Percentiles rank a stretch among this genome's conserved stretches.
These are phyloP conservation scores for Dalbergia cultrata DNA, from an alignment of 306 rosid genomes.

Conservation along the genomic window DNA sequence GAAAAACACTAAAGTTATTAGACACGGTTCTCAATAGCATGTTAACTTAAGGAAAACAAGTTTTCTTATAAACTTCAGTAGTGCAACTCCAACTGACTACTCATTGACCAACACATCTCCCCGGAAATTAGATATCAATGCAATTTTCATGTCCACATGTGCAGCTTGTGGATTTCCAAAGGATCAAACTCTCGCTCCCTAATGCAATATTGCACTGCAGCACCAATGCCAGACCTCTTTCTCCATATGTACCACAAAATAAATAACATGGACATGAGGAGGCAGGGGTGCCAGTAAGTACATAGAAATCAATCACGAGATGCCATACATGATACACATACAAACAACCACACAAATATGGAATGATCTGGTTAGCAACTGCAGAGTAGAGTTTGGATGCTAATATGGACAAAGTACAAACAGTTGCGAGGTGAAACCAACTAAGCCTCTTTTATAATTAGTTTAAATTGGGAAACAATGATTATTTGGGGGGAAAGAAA, in stretches of 20 bases:
- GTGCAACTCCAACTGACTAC: conserved; percentile 29
- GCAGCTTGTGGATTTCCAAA: background rate
- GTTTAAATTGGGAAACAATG: background rate
- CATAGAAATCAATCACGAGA: background rate
- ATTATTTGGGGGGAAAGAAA: background rate
- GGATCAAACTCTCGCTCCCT: conserved; percentile 11
- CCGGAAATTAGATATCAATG: background rate
- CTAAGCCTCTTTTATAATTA: background rate
- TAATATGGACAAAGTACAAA: background rate
- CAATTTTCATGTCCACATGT: background rate
- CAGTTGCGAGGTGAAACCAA: conserved; percentile 14
- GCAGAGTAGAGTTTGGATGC: conserved; percentile 11
- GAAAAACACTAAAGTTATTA: conserved; percentile 8
- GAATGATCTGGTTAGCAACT: background rate
- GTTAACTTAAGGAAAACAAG: conserved; percentile 3
- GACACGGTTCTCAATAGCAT: background rate
- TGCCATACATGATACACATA: background rate
- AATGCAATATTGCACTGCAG: conserved; percentile 4
- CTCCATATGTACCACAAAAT: conserved; percentile 13
- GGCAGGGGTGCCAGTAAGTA: background rate
- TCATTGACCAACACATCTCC: conserved; percentile 4
- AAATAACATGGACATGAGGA: background rate
- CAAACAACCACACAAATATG: conserved; percentile 9
- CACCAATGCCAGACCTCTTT: background rate
- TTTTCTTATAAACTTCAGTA: conserved; percentile 1